Evolutionary conservation across 371 early-diverging fungal species (phyloP).

Genomic region (Apophysomyces ossiformis): DNA sequence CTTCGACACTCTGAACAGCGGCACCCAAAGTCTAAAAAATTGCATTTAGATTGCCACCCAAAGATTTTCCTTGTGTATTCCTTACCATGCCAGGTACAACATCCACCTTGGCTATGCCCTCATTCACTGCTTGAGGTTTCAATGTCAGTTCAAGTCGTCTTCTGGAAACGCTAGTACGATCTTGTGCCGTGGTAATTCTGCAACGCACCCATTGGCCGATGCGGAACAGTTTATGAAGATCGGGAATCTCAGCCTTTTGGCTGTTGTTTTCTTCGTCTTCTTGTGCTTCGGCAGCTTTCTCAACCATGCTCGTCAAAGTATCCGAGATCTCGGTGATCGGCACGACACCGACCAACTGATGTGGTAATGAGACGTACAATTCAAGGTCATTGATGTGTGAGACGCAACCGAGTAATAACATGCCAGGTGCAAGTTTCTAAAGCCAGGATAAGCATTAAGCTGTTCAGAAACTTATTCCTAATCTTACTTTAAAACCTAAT

Average conservation of each 20-base stretch:
- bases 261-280: constrained; percentile 44
- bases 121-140: constrained; percentile 70
- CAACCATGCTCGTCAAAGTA: constrained; percentile 61
- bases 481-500: constrained; percentile 61
- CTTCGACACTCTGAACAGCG: constrained; percentile 74
- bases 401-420: constrained; percentile 78
- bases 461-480: background rate
- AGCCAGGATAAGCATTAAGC: background rate
- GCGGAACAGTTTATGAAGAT: constrained; percentile 61
- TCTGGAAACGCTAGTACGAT: constrained; percentile 38
- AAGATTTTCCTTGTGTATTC: background rate
- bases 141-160: constrained; percentile 73
- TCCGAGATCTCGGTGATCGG: constrained; percentile 83
- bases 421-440: constrained; percentile 74
- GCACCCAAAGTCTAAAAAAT: constrained; percentile 60
- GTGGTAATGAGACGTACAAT: constrained; percentile 77
- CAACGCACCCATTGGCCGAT: constrained; percentile 82
- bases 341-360: constrained; percentile 77
- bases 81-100: constrained; percentile 66
- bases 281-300: constrained; percentile 65
- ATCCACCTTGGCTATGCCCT: constrained; percentile 56
- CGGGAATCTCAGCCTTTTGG: constrained; percentile 50
- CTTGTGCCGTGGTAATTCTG: constrained; percentile 53
- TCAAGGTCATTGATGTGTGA: constrained; percentile 82
- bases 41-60: background rate